phyloP scores from a whole-genome alignment of 192 early-diverging fungal genomes.

The Rhizoclosmatium globosum region DNA sequence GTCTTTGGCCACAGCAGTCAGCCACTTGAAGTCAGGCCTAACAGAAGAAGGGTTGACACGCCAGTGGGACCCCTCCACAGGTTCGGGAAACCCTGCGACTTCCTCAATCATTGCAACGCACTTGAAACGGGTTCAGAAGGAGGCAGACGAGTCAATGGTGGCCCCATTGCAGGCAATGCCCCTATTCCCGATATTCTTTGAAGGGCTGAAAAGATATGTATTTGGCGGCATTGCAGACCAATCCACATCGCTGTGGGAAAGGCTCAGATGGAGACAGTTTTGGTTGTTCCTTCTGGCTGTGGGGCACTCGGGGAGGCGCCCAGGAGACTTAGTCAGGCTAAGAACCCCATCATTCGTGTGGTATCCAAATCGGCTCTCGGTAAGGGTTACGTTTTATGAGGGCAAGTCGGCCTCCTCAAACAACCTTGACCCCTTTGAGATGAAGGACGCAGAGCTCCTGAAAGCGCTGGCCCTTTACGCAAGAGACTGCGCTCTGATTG shows the following conservation, averaged over 20 bases:
- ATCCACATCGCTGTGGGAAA: background rate
- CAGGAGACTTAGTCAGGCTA: background rate
- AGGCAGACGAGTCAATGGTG: background rate
- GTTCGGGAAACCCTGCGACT: background rate
- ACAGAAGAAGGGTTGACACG: background rate
- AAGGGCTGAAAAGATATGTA: too few species aligned
- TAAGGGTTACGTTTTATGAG: background rate
- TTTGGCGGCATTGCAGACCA: background rate
- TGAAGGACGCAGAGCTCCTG: background rate
- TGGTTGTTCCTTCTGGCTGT: background rate
- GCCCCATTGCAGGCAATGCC: background rate
- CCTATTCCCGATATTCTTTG: background rate
- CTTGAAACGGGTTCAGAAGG: background rate
- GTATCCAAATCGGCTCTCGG: background rate
- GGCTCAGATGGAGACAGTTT: background rate
- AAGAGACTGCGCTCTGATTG: background rate
- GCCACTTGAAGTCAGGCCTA: background rate
- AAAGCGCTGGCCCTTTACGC: background rate
- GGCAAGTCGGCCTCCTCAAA: background rate
- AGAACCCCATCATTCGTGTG: background rate
- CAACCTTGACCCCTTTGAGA: background rate
- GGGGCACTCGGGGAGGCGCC: background rate
- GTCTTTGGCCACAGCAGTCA: background rate
- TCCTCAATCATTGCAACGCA: background rate
- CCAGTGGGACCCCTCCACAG: background rate